Percentiles rank a stretch among this genome's conserved stretches.
Conservation (phyloP, 352 stramenopile genomes). For the Globisporangium irregulare region DNA sequence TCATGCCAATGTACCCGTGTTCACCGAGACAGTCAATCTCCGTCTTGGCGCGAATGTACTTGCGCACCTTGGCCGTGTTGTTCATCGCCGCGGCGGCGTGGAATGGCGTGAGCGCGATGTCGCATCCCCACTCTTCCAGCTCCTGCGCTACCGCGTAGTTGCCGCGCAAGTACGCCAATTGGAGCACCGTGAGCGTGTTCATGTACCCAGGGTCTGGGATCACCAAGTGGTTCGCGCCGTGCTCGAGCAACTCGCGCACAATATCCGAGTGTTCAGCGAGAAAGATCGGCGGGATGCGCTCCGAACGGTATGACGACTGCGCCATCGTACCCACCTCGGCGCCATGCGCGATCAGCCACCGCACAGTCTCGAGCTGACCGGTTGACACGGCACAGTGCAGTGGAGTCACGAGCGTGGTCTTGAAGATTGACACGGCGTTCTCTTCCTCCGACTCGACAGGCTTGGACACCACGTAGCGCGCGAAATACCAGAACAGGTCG, state of each 20-base stretch:
- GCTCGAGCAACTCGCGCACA: slow-evolving; percentile 56
- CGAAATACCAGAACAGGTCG: slow-evolving; percentile 82
- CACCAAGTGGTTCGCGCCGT: slow-evolving; percentile 60
- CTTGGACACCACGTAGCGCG: slow-evolving; percentile 61
- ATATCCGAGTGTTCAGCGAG: slow-evolving; percentile 65
- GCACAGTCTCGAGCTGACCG: slow-evolving; percentile 61
- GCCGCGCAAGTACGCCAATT: slow-evolving; percentile 71
- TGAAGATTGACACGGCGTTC: slow-evolving; percentile 72
- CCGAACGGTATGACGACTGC: slow-evolving; percentile 61
- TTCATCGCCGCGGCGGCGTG: slow-evolving; percentile 63
- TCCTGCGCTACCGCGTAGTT: slow-evolving; percentile 77
- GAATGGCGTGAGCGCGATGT: slow-evolving; percentile 79
- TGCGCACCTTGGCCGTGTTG: slow-evolving; percentile 50
- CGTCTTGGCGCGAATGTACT: slow-evolving; percentile 57
- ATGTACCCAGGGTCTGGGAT: slow-evolving; percentile 75
- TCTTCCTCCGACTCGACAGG: slow-evolving; percentile 52
- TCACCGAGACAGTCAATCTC: slow-evolving; percentile 73
- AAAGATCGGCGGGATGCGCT: slow-evolving; percentile 77
- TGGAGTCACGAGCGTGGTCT: slow-evolving; percentile 78
- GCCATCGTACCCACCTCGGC: slow-evolving; percentile 48
- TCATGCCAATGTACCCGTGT: slow-evolving; percentile 77
- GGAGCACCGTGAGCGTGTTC: slow-evolving; percentile 78
- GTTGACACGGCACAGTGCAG: slow-evolving; percentile 77
- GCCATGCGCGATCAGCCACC: slow-evolving; percentile 65
- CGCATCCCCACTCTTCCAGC: slow-evolving; percentile 75